A percentile compares a stretch with the other conserved stretches of the same genome.
These are phyloP conservation scores for Podospora tetraspora DNA, from an alignment of 495 filamentous ascomycete species.

Conservation along the genomic window DNA sequence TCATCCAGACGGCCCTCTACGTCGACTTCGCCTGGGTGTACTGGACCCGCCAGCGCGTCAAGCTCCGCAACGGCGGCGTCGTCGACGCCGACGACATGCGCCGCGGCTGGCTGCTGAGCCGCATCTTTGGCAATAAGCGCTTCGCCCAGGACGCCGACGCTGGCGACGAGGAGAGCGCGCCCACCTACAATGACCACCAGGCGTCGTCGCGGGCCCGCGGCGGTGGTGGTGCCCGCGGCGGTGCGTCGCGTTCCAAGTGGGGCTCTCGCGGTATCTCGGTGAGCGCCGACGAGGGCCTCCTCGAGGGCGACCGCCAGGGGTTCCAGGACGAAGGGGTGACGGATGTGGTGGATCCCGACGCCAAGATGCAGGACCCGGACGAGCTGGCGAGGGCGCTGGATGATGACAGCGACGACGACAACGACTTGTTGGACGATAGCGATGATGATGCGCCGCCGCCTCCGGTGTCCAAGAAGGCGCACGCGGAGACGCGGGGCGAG, in stretches of 20 bases:
- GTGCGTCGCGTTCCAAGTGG: slow-evolving; percentile 53
- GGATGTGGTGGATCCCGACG: slow-evolving; percentile 44
- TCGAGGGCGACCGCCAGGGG: slow-evolving; percentile 43
- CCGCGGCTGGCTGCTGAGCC: slow-evolving; percentile 68
- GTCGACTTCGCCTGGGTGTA: slow-evolving; percentile 97
- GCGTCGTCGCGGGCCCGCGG: not conserved
- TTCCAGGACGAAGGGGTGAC: slow-evolving; percentile 30
- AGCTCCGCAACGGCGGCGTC: slow-evolving; percentile 82
- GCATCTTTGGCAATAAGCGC: slow-evolving; percentile 47
- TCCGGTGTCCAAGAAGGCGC: slow-evolving; percentile 5
- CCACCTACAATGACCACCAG: slow-evolving; percentile 34
- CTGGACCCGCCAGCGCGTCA: slow-evolving; percentile 86
- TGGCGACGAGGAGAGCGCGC: slow-evolving; percentile 48
- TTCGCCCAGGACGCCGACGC: slow-evolving; percentile 31
- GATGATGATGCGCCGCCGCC: slow-evolving; percentile 7
- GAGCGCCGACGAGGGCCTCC: slow-evolving; percentile 69
- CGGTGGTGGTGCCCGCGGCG: slow-evolving; percentile 18
- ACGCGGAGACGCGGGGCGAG: slow-evolving; percentile 11
- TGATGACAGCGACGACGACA: slow-evolving; percentile 30
- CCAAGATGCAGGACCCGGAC: slow-evolving; percentile 54
- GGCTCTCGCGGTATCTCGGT: slow-evolving; percentile 73
- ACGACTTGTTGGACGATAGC: slow-evolving; percentile 21
- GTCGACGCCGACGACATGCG: slow-evolving; percentile 89
- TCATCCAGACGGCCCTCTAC: slow-evolving; percentile 87
- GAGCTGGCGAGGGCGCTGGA: slow-evolving; percentile 50